Evolutionary conservation across 2,329 filamentous ascomycete species (phyloP).

Genomic region (Fusarium poae): DNA sequence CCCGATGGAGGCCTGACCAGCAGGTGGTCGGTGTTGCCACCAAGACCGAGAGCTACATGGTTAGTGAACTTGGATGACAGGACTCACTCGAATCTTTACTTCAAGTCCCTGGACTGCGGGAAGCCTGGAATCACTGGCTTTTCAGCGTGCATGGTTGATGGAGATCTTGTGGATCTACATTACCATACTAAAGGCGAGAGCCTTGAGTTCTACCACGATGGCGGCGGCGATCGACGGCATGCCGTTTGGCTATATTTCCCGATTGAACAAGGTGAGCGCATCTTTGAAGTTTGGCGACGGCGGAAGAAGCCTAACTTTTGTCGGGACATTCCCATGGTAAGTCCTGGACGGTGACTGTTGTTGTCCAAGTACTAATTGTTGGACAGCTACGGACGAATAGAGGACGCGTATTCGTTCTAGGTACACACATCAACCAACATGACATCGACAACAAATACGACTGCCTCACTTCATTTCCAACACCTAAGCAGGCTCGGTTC

Average conservation of each 20-base stretch:
- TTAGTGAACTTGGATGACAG: slow-evolving; percentile 11
- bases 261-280: neutral
- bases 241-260: slow-evolving; percentile 24
- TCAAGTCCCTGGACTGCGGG: slow-evolving; percentile 12
- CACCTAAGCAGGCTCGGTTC: slow-evolving; percentile 1
- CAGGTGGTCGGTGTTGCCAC: slow-evolving; percentile 19
- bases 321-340: slow-evolving; percentile 18
- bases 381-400: slow-evolving; percentile 20
- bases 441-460: neutral
- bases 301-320: slow-evolving; percentile 4
- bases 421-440: neutral
- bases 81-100: neutral
- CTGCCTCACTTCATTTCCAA: slow-evolving; percentile 7
- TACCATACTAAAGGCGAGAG: neutral
- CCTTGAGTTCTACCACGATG: neutral
- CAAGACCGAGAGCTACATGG: neutral
- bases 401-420: slow-evolving; percentile 15
- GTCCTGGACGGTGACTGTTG: neutral
- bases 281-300: slow-evolving; percentile 22
- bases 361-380: neutral
- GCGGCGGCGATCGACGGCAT: slow-evolving; percentile 4
- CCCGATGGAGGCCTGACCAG: neutral
- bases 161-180: slow-evolving; percentile 14
- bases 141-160: slow-evolving; percentile 19
- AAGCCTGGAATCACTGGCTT: slow-evolving; percentile 9